Percentiles rank a stretch among this genome's conserved stretches.
Evolutionary conservation across 306 rosid species (phyloP).

Genomic region (Argentina anserina): DNA sequence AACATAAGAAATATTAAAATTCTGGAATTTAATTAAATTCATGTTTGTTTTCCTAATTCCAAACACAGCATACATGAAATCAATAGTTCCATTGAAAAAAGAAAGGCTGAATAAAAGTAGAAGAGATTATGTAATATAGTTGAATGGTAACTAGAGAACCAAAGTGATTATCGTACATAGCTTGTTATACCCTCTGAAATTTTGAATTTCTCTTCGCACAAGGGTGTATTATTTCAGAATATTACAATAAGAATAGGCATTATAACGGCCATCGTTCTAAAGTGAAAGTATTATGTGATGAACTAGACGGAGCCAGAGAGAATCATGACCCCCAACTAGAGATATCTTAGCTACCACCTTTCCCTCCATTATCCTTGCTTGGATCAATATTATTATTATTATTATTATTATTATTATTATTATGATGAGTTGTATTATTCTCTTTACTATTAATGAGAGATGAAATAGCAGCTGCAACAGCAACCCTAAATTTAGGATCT

Average conservation of each 20-base stretch:
- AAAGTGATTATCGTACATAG: not conserved
- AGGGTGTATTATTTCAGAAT: not conserved
- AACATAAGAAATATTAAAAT: no score
- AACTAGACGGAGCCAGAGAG: not conserved
- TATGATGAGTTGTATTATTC: constrained; percentile 24
- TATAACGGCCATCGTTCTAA: not conserved
- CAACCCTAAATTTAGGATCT: constrained; percentile 85
- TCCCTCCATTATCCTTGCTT: constrained; percentile 28
- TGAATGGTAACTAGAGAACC: not conserved
- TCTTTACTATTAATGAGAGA: constrained; percentile 69
- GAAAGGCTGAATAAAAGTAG: not conserved
- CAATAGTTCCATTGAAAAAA: not conserved
- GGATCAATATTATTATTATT: constrained; percentile 23
- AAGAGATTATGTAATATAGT: not conserved
- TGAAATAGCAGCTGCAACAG: constrained; percentile 83
- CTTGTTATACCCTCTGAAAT: not conserved
- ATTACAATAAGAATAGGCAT: not conserved
- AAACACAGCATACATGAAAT: no score
- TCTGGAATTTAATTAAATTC: no score
- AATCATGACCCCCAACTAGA: not conserved
- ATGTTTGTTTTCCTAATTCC: no score
- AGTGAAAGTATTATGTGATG: not conserved
- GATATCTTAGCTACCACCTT: constrained; percentile 22
- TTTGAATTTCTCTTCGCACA: not conserved
- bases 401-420: not conserved